phyloP scores from a whole-genome alignment of 441 rosid genomes.

The Populus hybrid region DNA sequence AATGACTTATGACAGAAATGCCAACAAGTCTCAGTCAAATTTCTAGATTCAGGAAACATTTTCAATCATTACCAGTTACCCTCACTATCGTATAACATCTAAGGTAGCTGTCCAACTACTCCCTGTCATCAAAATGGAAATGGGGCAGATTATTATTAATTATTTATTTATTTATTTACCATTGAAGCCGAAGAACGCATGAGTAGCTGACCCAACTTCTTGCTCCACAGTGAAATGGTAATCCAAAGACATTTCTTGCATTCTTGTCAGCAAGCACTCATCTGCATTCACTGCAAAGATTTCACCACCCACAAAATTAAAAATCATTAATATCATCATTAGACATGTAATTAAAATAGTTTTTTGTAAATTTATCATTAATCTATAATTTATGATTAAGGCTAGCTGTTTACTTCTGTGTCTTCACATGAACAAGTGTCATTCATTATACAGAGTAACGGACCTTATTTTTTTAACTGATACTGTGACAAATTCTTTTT shows the following conservation, averaged over 20 bases:
- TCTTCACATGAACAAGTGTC: background rate
- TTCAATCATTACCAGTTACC: background rate
- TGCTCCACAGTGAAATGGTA: slow-evolving; percentile 96
- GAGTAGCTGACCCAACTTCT: slow-evolving; percentile 94
- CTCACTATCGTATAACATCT: no score
- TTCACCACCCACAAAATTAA: background rate
- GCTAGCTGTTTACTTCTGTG: slow-evolving; percentile 10
- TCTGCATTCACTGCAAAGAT: slow-evolving; percentile 67
- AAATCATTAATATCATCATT: background rate
- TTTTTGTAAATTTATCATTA: no score
- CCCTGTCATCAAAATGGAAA: background rate
- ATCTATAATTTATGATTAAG: background rate
- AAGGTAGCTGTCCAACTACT: background rate
- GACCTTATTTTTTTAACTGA: background rate
- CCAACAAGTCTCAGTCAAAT: background rate
- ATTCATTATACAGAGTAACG: background rate
- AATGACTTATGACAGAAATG: background rate
- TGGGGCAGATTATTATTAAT: background rate
- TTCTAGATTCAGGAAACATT: background rate
- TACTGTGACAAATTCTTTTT: no score
- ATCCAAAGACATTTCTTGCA: slow-evolving; percentile 99
- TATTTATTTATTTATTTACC: slow-evolving; percentile 33
- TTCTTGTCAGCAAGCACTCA: slow-evolving; percentile 89
- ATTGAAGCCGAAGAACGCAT: slow-evolving; percentile 97
- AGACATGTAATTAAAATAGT: background rate